Percentiles rank a stretch among this genome's conserved stretches.
phyloP scores from a whole-genome alignment of 2,329 filamentous ascomycete genomes.

The Chalaropsis ovoidea region DNA sequence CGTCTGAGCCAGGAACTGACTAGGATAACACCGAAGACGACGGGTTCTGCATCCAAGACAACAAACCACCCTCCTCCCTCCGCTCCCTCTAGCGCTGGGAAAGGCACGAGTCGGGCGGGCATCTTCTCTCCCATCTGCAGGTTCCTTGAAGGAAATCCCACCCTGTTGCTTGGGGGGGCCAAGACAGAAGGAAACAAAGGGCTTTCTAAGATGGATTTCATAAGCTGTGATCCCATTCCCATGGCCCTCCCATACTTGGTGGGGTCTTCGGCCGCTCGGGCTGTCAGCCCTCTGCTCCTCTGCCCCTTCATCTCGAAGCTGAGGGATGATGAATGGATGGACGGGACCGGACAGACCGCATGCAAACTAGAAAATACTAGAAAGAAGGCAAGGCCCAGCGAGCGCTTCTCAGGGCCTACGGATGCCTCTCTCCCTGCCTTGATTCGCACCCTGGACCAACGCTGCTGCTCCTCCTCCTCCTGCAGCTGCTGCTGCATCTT shows the following conservation, averaged over 20 bases:
- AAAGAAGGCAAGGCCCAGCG: not conserved
- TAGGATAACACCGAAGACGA: not conserved
- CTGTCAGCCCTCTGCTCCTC: not conserved
- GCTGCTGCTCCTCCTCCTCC: not conserved
- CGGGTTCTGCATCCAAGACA: slow-evolving; percentile 1
- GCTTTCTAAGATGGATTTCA: not conserved
- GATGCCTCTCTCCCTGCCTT: not conserved
- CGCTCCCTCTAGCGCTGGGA: not conserved
- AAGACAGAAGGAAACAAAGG: not conserved
- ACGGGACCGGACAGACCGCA: not conserved
- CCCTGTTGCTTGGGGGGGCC: not conserved
- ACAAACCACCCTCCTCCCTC: not conserved
- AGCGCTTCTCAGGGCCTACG: not conserved
- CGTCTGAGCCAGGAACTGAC: not conserved
- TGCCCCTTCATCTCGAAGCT: not conserved
- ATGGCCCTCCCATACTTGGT: not conserved
- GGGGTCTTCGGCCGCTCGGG: not conserved
- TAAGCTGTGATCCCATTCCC: not conserved
- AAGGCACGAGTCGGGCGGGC: not conserved
- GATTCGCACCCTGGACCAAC: not conserved
- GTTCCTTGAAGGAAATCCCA: not conserved
- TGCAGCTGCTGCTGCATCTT: not conserved
- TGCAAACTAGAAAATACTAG: not conserved
- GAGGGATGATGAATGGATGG: not conserved
- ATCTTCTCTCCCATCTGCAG: not conserved